These are phyloP conservation scores for Penicillium subrubescens DNA, from an alignment of 495 filamentous ascomycete genomes.

Conservation along the genomic window DNA sequence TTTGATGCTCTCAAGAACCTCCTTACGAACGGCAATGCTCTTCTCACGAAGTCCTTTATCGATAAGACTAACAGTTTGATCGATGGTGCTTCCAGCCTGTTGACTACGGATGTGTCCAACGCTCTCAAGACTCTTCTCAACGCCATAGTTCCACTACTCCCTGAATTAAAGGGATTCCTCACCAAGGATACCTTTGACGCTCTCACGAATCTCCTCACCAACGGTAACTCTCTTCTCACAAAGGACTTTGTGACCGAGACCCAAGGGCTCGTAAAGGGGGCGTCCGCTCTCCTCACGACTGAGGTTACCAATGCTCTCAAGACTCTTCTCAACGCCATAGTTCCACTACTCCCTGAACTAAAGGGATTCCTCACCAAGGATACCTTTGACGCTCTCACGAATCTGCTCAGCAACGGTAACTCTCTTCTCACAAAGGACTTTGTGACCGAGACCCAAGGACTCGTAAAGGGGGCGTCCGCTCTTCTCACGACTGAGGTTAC, in stretches of 20 bases:
- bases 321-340: constrained; percentile 27
- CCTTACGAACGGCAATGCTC: constrained; percentile 38
- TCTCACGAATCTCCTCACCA: constrained; percentile 34
- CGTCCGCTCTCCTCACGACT: constrained; percentile 32
- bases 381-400: constrained; percentile 27
- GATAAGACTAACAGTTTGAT: constrained; percentile 38
- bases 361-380: constrained; percentile 30
- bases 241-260: constrained; percentile 33
- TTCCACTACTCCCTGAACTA: constrained; percentile 30
- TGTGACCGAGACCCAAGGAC: constrained; percentile 30
- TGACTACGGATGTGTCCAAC: constrained; percentile 9
- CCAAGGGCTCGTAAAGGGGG: no score
- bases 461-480: constrained; percentile 33
- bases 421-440: constrained; percentile 35
- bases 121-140: constrained; percentile 23
- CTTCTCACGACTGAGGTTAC: constrained; percentile 26
- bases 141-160: constrained; percentile 31
- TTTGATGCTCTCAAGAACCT: constrained; percentile 40
- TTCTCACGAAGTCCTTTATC: constrained; percentile 36
- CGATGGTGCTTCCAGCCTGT: constrained; percentile 9
- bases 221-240: constrained; percentile 38
- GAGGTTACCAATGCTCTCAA: constrained; percentile 13
- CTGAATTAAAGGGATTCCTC: constrained; percentile 31
- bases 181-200: constrained; percentile 33
- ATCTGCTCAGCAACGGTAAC: constrained; percentile 39